Conservation (phyloP, 2,329 filamentous ascomycete genomes). For the Penicillium hordei region DNA sequence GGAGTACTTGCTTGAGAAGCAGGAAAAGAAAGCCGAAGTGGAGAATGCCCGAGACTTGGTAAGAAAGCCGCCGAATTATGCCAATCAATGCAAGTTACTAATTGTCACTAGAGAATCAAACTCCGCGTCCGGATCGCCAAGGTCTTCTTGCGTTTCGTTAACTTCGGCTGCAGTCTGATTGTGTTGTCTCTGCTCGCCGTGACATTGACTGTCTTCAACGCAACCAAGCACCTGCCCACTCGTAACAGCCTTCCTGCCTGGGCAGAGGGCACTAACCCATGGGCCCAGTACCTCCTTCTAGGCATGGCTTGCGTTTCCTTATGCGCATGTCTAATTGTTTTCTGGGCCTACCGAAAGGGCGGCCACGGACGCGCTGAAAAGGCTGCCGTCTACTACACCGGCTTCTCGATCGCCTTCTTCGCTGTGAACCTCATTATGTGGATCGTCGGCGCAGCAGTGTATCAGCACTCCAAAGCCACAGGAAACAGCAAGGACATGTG, state of each 20-base stretch:
- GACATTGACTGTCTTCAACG: slow-evolving; percentile 90
- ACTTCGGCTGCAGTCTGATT: slow-evolving; percentile 95
- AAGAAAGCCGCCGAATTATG: slow-evolving; percentile 44
- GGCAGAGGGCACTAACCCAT: slow-evolving; percentile 74
- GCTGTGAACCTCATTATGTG: slow-evolving; percentile 91
- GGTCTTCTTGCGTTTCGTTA: slow-evolving; percentile 89
- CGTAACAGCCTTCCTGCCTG: slow-evolving; percentile 83
- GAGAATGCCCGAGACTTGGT: slow-evolving; percentile 86
- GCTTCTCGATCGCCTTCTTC: slow-evolving; percentile 92
- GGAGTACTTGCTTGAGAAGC: slow-evolving; percentile 82
- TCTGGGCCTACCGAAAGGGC: slow-evolving; percentile 82
- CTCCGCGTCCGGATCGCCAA: slow-evolving; percentile 88
- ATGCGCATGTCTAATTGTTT: slow-evolving; percentile 72
- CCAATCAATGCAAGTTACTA: slow-evolving; percentile 35
- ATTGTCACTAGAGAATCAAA: slow-evolving; percentile 74
- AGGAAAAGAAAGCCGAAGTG: slow-evolving; percentile 77
- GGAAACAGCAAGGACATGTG: slow-evolving; percentile 84
- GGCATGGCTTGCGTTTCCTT: slow-evolving; percentile 78
- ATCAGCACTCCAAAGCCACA: slow-evolving; percentile 74
- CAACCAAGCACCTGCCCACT: slow-evolving; percentile 70
- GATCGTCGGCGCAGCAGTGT: slow-evolving; percentile 78
- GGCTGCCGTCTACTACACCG: slow-evolving; percentile 89
- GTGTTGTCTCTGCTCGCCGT: slow-evolving; percentile 85
- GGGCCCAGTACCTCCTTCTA: slow-evolving; percentile 87
- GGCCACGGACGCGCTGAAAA: slow-evolving; percentile 89